Conservation (phyloP, 306 rosid species). For the barrel medic (Medicago truncatula) region MtrunA17r5.0-ANR NC_053042.1:43853501-43854000, state of each 20-base stretch:
- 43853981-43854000: constrained; percentile 98
- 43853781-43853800: not conserved
- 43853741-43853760: not conserved
- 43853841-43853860: constrained; percentile 96
- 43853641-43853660: constrained; percentile 98
- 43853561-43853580: constrained; percentile 4
- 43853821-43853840: constrained; percentile 82
- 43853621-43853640: constrained; percentile 93
- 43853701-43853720: constrained; percentile 33
- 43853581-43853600: not conserved
- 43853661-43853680: constrained; percentile 99
- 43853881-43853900: constrained; percentile 17
- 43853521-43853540: constrained; percentile 7
- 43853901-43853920: not conserved
- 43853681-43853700: constrained; percentile 59
- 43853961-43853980: constrained; percentile 86
- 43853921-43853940: not conserved
- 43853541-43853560: constrained; percentile 24
- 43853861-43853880: constrained; percentile 57
- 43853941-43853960: constrained; percentile 72
- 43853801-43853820: constrained; percentile 93
- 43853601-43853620: constrained; percentile 99
- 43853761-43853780: not conserved
- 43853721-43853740: constrained; percentile 39
- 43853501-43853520: constrained; percentile 35